These are phyloP conservation scores for Serendipita sp. DNA, from an alignment of 768 basidiomycete genomes.

Conservation along the genomic window DNA sequence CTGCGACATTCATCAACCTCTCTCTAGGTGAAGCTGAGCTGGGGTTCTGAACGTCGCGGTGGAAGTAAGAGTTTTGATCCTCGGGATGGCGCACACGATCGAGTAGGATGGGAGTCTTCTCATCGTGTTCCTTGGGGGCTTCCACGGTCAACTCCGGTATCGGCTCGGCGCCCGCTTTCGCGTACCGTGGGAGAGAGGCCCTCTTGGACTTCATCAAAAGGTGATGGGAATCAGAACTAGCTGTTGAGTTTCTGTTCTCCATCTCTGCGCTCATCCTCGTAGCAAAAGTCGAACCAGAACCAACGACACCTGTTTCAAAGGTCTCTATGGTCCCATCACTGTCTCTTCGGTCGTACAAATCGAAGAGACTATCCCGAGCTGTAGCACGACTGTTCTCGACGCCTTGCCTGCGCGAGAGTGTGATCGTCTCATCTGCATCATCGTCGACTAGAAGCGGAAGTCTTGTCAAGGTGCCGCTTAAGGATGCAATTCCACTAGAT, in stretches of 20 bases:
- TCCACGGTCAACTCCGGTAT: background rate
- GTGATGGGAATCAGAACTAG: background rate
- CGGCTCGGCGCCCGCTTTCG: too few relatives aligned
- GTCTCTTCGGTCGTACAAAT: background rate
- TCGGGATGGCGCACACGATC: background rate
- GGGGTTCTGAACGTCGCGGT: background rate
- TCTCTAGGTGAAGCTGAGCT: background rate
- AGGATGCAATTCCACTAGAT: background rate
- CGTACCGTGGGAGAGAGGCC: background rate
- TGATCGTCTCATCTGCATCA: background rate
- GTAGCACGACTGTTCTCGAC: background rate
- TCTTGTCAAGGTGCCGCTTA: background rate
- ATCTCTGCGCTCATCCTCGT: background rate
- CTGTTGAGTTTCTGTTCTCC: background rate
- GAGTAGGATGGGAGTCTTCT: background rate
- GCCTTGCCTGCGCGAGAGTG: background rate
- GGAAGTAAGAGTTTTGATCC: background rate
- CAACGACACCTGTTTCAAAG: background rate
- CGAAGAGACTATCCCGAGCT: background rate
- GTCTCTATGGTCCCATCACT: background rate
- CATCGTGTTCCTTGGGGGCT: background rate
- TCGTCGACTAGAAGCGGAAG: background rate
- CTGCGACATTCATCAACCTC: background rate
- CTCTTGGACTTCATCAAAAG: background rate
- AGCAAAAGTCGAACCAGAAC: slow-evolving; percentile 1